Percentiles rank a stretch among this genome's conserved stretches.
phyloP scores from a whole-genome alignment of 1,139 yeast species.

The Lodderomyces theae region DNA sequence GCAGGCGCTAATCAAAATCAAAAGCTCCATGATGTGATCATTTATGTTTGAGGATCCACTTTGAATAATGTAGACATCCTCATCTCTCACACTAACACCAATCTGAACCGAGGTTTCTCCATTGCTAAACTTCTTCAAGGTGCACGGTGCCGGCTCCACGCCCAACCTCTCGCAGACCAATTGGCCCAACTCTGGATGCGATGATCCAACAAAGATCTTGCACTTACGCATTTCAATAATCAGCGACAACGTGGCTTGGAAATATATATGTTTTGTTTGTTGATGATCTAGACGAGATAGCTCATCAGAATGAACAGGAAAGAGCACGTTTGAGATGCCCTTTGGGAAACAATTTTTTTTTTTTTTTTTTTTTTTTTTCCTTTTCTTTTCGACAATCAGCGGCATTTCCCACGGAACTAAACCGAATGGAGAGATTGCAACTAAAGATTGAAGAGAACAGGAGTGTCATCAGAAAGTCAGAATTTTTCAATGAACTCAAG shows the following conservation, averaged over 20 bases:
- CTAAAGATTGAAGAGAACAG: slow-evolving; percentile 5
- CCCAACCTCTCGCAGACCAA: slow-evolving; percentile 89
- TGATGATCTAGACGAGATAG: slow-evolving; percentile 1
- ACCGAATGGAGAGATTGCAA: slow-evolving; percentile 3
- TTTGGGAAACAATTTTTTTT: slow-evolving; percentile 1
- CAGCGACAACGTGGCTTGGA: slow-evolving; percentile 1
- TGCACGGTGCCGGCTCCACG: slow-evolving; percentile 93
- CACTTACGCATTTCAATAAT: slow-evolving; percentile 76
- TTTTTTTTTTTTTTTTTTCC: slow-evolving; percentile 1
- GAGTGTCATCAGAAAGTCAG: slow-evolving; percentile 20
- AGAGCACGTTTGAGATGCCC: slow-evolving; percentile 1
- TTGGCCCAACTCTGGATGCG: slow-evolving; percentile 91
- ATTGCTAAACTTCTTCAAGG: slow-evolving; percentile 85
- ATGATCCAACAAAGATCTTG: slow-evolving; percentile 92
- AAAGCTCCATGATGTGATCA: slow-evolving; percentile 94
- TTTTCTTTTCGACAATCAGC: too few species aligned
- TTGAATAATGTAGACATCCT: slow-evolving; percentile 94
- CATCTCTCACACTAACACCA: slow-evolving; percentile 92
- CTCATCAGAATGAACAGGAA: not conserved
- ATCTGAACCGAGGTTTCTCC: slow-evolving; percentile 97
- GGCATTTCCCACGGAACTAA: too few species aligned
- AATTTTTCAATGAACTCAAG: slow-evolving; percentile 22
- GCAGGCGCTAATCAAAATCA: slow-evolving; percentile 91
- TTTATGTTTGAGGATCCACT: slow-evolving; percentile 87
- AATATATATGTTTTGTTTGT: not conserved